Evolutionary conservation across 805 yeast species (phyloP), one percentile per base, ranked within the genome.

Genomic region (Wickerhamomyces silvicola): DNA sequence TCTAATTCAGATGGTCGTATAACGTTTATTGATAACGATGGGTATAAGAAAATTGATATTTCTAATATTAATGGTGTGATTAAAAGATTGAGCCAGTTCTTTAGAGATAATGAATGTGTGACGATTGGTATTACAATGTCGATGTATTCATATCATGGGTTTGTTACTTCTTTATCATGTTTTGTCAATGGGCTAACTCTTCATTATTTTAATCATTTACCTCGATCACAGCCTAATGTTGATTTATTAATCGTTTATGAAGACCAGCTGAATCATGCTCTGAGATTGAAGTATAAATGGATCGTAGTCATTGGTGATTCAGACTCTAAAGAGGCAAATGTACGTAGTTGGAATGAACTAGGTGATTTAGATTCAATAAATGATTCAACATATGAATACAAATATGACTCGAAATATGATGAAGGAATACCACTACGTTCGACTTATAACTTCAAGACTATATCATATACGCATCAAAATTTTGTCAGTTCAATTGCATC

Each of bases 401-500:
- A 48, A 12, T 62, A 62, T 30, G 34, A 35, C 30, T 45, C 56
- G 26, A 48, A 52, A 13, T 37, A 39, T 28, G 56, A 61, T 45
- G 41, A 48, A 29, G 41, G 46, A 18, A 35, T 35, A 1, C 51
- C 64, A 4, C 55, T 60, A 25, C 64, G 65, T 17, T 46, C 53
- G 20, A 65, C 66, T 9, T 27, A 55, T 10, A 38, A 56, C 16
- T 43, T 48, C 11, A 42, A 43, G 9, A 45, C 58, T 2, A 53
- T 58, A 2, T 43, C 57, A 10, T 75, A 68, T 43, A 66, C 74
- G 5, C 79, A 75, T 35, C 57, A 67, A 36, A 71, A 72, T 39
- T 50, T 75, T 24, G 68, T 74, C 5, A 68, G 78, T 39, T 62
- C 75, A 6, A 55, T 70, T 21, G 74, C 82, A 3, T 62, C 81